Percentiles rank a stretch among this genome's conserved stretches.
Conservation (phyloP, 345 rosid genomes). For the Murraya koenigii region DNA sequence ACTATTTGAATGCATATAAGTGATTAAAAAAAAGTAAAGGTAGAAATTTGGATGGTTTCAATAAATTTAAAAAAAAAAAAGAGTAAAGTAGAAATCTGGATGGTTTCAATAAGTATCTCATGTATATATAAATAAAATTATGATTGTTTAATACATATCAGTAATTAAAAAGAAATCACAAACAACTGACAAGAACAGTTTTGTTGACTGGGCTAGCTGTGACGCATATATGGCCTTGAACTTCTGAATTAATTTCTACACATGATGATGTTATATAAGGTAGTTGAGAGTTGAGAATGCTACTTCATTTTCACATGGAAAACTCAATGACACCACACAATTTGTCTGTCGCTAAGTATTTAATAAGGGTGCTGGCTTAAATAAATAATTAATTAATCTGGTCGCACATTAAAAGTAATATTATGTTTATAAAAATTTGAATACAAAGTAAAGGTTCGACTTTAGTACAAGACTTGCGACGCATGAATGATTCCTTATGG, state of each 20-base stretch:
- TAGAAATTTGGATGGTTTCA: too few species aligned
- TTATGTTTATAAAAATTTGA: too few species aligned
- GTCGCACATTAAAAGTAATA: too few species aligned
- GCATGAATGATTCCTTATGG: background rate
- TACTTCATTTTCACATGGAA: slow-evolving; percentile 12
- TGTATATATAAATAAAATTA: too few species aligned
- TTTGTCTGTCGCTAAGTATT: background rate
- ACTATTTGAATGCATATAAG: too few species aligned
- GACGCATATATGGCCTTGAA: background rate
- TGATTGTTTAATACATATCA: too few species aligned
- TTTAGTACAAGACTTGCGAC: too few species aligned
- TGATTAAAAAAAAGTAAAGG: too few species aligned
- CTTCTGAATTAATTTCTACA: background rate
- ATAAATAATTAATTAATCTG: background rate
- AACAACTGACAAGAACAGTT: background rate
- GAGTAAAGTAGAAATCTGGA: too few species aligned
- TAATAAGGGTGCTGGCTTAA: background rate
- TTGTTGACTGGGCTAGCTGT: slow-evolving; percentile 2
- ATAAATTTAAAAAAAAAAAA: too few species aligned
- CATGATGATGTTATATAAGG: background rate
- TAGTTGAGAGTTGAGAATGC: slow-evolving; percentile 6
- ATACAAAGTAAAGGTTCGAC: too few species aligned
- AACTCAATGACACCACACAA: background rate
- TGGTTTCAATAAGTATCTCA: too few species aligned
- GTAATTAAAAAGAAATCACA: background rate